Base-by-base conservation (phyloP, 768 basidiomycete genomes). In the Rhodosporidiobolus odoratus region DNA sequence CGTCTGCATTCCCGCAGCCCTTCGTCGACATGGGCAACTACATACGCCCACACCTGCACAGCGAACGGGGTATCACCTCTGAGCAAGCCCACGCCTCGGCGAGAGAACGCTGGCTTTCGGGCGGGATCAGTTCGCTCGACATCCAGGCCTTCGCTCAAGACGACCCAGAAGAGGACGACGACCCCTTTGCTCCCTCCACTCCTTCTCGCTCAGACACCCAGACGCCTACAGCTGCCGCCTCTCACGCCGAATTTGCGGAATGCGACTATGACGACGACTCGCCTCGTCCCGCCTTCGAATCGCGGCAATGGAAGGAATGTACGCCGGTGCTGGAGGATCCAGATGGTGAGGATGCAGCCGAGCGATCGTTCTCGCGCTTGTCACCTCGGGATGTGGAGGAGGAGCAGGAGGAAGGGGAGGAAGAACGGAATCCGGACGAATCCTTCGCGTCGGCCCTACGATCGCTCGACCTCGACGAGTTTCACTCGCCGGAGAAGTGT, bases 11-110 rank as follows among this genome's bases (percentile, higher is more conserved):
- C 19, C 48, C 16, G 19, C 52, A 67, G 66, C 66, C 66, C 12
- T 47, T 67, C 32, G 41, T 48, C 38, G 65, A 66, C 58, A 10
- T 60, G 16, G 16, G 50, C 65, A 67, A 67, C 50, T 30, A 34
- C 58, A 4, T 66, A 8, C 50, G 58, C 3, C 38, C 52, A 5
- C 58, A 34, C 5, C 52, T 63, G 4, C 62, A 63, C 38, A 9
- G 27, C 9, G 62, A 63, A 32, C 62, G 62, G 30, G 62, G 62
- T 13, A 63, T 63, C 40, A 32, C 40, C 30, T 53, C 62, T 6
- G 62, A 62, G 23, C 15, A 15, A 35, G 62, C 62, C 6, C 35
- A 40, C 48, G 48, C 62, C n/a, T 21, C 34, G 12, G 40, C 52
- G 5, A 10, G 13, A 17, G 35, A 38, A 15, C 56, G 37, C 37